phyloP scores from a whole-genome alignment of 768 basidiomycete genomes.

The Agaricus subrufescens region DNA sequence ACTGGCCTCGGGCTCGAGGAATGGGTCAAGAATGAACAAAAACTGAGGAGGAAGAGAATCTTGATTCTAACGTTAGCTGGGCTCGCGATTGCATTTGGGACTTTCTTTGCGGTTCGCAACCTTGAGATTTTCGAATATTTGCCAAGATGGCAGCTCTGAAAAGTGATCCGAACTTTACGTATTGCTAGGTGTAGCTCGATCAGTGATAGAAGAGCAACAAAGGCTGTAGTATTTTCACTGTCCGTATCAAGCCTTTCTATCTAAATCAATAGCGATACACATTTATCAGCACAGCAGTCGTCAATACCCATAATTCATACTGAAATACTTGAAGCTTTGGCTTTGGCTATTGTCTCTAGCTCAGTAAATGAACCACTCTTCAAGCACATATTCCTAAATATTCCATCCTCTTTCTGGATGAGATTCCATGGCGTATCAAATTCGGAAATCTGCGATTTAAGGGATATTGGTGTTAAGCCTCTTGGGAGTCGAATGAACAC shows the following conservation, averaged over 20 bases:
- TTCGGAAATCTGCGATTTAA: constrained; percentile 41
- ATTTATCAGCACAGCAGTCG: too few relatives aligned
- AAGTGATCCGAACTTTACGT: neutral
- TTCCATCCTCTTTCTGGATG: constrained; percentile 55
- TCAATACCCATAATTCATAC: too few relatives aligned
- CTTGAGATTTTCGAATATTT: neutral
- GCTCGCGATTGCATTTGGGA: neutral
- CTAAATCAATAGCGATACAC: too few relatives aligned
- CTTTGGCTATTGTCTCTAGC: constrained; percentile 54
- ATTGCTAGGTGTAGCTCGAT: too few relatives aligned
- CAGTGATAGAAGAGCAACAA: too few relatives aligned
- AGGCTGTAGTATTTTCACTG: too few relatives aligned
- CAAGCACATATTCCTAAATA: constrained; percentile 67
- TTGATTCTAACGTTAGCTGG: neutral
- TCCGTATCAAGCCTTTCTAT: too few relatives aligned
- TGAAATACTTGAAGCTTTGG: constrained; percentile 20
- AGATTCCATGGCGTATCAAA: constrained; percentile 72
- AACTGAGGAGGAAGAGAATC: neutral
- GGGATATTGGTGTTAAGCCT: neutral
- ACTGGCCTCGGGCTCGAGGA: constrained; percentile 8
- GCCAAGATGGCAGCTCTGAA: neutral
- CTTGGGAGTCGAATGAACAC: neutral
- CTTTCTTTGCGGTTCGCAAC: neutral
- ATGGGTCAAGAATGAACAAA: constrained; percentile 1
- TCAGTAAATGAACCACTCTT: constrained; percentile 65